These are phyloP conservation scores for Thelonectria blattea DNA, from an alignment of 2,329 filamentous ascomycete genomes.

Conservation along the genomic window DNA sequence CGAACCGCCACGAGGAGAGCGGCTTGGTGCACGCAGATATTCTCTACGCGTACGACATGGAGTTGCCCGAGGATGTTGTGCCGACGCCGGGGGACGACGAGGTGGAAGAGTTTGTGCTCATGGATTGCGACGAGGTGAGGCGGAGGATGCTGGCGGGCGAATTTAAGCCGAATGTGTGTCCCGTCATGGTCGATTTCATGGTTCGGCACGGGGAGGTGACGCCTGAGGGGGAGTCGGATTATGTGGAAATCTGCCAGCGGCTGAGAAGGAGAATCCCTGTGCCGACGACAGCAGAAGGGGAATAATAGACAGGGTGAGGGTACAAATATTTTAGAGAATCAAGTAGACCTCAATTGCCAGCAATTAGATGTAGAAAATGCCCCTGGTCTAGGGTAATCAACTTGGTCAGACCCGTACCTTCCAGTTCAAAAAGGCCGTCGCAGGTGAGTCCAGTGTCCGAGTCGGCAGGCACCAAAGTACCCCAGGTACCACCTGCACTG, in stretches of 20 bases:
- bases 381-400: neutral
- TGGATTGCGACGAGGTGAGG: slow-evolving; percentile 66
- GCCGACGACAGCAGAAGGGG: slow-evolving; percentile 36
- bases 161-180: slow-evolving; percentile 85
- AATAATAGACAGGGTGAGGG: slow-evolving; percentile 9
- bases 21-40: slow-evolving; percentile 47
- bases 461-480: too few relatives aligned
- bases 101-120: slow-evolving; percentile 76
- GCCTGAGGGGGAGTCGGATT: slow-evolving; percentile 73
- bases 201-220: slow-evolving; percentile 77
- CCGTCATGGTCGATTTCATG: slow-evolving; percentile 83
- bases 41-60: slow-evolving; percentile 77
- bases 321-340: neutral
- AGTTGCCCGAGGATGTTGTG: slow-evolving; percentile 62
- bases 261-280: slow-evolving; percentile 53
- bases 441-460: too few relatives aligned
- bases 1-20: slow-evolving; percentile 38
- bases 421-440: too few relatives aligned
- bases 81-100: slow-evolving; percentile 77
- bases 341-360: too few relatives aligned
- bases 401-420: neutral
- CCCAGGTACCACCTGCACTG: too few relatives aligned
- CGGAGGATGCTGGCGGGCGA: slow-evolving; percentile 67
- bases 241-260: slow-evolving; percentile 67
- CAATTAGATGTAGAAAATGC: neutral